Evolutionary conservation across 192 early-diverging fungal species (phyloP).

Genomic region (Backusella tuberculispora): DNA sequence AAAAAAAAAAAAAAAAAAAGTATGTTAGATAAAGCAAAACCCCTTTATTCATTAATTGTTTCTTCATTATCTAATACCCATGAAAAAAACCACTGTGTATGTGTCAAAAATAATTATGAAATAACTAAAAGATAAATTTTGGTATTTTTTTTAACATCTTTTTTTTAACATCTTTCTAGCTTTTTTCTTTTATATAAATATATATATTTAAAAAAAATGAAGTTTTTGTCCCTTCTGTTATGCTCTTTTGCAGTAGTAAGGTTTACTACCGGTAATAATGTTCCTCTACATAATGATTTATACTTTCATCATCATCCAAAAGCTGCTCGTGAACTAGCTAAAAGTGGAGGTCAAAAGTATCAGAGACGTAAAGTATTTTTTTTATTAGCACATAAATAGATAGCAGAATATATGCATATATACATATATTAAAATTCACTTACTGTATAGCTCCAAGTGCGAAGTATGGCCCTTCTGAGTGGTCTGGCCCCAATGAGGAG

Average conservation of each 20-base stretch:
- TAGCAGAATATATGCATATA: background rate
- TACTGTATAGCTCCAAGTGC: background rate
- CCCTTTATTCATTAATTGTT: background rate
- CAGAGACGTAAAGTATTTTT: background rate
- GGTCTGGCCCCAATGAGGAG: background rate
- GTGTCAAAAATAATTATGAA: background rate
- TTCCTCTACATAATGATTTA: conserved; percentile 3
- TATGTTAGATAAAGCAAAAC: background rate
- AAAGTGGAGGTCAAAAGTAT: background rate
- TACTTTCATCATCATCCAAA: conserved; percentile 26
- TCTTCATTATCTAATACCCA: conserved; percentile 15
- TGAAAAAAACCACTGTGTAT: background rate
- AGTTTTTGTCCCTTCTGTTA: background rate
- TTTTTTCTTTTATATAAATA: background rate
- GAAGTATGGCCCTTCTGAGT: background rate
- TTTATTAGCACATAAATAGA: too few species aligned
- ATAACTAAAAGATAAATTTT: background rate
- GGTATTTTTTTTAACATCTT: background rate
- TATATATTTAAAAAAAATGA: conserved; percentile 6
- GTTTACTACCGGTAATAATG: background rate
- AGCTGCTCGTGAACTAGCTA: background rate
- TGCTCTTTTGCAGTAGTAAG: background rate
- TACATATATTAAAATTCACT: background rate
- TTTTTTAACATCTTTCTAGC: background rate
- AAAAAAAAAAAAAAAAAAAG: background rate